Percentiles rank a stretch among this genome's conserved stretches.
phyloP scores from a whole-genome alignment of 2,329 filamentous ascomycete genomes.

The Venturia nashicola region DNA sequence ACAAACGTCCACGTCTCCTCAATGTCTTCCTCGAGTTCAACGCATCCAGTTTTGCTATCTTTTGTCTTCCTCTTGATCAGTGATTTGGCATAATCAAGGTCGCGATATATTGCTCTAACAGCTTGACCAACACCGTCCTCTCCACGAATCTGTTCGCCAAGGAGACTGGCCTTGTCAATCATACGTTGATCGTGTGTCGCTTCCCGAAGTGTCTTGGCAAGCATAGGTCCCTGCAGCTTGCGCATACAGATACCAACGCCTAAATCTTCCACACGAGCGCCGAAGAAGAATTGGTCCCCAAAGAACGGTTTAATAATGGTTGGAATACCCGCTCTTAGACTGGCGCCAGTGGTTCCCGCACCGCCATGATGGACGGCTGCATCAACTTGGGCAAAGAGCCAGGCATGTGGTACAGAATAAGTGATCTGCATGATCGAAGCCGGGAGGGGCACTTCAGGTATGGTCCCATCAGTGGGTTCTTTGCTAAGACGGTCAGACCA shows the following conservation, averaged over 20 bases:
- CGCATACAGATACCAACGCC: slow-evolving; percentile 84
- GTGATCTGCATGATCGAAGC: slow-evolving; percentile 79
- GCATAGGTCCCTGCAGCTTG: slow-evolving; percentile 76
- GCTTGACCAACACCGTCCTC: slow-evolving; percentile 74
- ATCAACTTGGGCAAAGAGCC: slow-evolving; percentile 89
- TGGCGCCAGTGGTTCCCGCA: slow-evolving; percentile 88
- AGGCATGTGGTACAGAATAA: slow-evolving; percentile 76
- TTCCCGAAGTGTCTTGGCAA: slow-evolving; percentile 81
- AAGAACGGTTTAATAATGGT: slow-evolving; percentile 97
- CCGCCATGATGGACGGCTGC: slow-evolving; percentile 91
- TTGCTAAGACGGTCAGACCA: slow-evolving; percentile 70
- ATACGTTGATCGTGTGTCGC: slow-evolving; percentile 83
- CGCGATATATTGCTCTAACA: slow-evolving; percentile 78
- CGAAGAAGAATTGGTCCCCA: slow-evolving; percentile 96
- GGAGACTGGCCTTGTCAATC: slow-evolving; percentile 68
- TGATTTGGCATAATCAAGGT: slow-evolving; percentile 77
- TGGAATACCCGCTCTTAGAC: slow-evolving; percentile 77
- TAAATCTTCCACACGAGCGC: slow-evolving; percentile 76
- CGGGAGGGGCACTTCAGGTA: slow-evolving; percentile 55
- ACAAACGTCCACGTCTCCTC: slow-evolving; percentile 64
- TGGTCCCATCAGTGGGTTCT: slow-evolving; percentile 19
- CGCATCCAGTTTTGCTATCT: slow-evolving; percentile 5
- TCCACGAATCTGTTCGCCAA: slow-evolving; percentile 79
- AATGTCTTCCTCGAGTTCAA: slow-evolving; percentile 12
- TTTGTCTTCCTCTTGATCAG: slow-evolving; percentile 50